Conservation (phyloP, 805 yeast genomes). For the Kodamaea lidongshanica region DNA sequence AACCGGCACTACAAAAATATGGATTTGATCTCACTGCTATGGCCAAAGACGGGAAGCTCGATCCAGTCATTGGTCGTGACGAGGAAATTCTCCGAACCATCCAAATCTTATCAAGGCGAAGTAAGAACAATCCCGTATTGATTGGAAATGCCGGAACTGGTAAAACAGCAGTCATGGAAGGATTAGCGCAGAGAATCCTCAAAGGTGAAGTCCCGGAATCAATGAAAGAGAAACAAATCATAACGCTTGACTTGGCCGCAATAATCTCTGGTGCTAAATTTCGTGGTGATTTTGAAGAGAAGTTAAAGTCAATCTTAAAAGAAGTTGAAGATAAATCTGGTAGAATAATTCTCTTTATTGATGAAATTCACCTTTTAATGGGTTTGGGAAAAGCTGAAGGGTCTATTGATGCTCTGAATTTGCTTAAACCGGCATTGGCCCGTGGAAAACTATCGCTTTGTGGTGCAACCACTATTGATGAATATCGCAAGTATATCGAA, state of each 20-base stretch:
- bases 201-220: slow-evolving; percentile 93
- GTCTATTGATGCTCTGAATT: slow-evolving; percentile 89
- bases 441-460: slow-evolving; percentile 89
- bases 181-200: slow-evolving; percentile 87
- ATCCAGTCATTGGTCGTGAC: slow-evolving; percentile 96
- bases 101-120: slow-evolving; percentile 85
- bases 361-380: slow-evolving; percentile 82
- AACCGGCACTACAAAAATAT: slow-evolving; percentile 73
- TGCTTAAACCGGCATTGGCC: slow-evolving; percentile 89
- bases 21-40: slow-evolving; percentile 83
- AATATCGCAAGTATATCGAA: slow-evolving; percentile 86
- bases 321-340: slow-evolving; percentile 80
- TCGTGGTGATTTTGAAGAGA: slow-evolving; percentile 93
- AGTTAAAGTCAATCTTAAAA: slow-evolving; percentile 71
- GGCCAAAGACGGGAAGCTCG: slow-evolving; percentile 85
- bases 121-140: slow-evolving; percentile 91
- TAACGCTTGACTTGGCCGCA: slow-evolving; percentile 82
- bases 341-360: slow-evolving; percentile 74
- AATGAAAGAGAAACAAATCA: slow-evolving; percentile 77
- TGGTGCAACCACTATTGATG: slow-evolving; percentile 95
- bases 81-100: slow-evolving; percentile 91
- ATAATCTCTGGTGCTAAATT: slow-evolving; percentile 92
- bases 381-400: slow-evolving; percentile 95
- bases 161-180: slow-evolving; percentile 95
- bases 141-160: slow-evolving; percentile 98